Percentiles rank a stretch among this genome's conserved stretches.
These are phyloP conservation scores for Saccharum spontaneum DNA, from an alignment of 176 grass and related monocot genomes.

Conservation along the genomic window DNA sequence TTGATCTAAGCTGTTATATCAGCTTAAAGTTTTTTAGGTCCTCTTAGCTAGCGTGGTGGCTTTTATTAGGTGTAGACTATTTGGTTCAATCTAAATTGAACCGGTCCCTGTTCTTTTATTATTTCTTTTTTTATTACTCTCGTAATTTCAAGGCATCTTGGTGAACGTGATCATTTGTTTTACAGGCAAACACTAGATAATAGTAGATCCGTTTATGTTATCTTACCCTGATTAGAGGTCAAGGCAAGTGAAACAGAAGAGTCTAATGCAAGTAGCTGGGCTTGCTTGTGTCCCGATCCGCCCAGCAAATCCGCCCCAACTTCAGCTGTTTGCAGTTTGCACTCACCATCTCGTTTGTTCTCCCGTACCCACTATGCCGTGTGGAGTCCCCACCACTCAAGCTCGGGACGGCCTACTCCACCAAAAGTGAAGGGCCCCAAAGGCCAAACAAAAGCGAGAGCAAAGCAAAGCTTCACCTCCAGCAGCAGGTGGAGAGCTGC, in stretches of 20 bases:
- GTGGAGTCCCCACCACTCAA: not conserved
- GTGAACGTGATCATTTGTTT: too few relatives aligned
- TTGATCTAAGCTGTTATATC: too few relatives aligned
- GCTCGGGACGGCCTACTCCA: slow-evolving; percentile 16
- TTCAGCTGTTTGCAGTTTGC: not conserved
- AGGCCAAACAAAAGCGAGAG: not conserved
- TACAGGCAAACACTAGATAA: too few relatives aligned
- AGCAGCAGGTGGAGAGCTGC: not conserved
- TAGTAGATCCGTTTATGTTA: too few relatives aligned
- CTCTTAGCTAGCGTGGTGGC: too few relatives aligned
- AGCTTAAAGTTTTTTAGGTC: too few relatives aligned
- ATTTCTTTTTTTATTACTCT: too few relatives aligned
- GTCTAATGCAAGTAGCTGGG: not conserved
- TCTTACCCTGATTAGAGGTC: not conserved
- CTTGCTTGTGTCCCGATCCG: not conserved
- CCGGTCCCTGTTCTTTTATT: too few relatives aligned
- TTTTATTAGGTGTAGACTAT: too few relatives aligned
- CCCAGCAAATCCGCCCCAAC: not conserved
- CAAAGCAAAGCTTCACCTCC: not conserved
- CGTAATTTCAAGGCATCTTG: too few relatives aligned
- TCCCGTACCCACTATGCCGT: not conserved
- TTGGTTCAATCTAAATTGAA: too few relatives aligned
- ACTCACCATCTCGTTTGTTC: not conserved
- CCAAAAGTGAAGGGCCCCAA: slow-evolving; percentile 2
- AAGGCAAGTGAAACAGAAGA: not conserved